Base-by-base conservation (phyloP, 371 early-diverging fungal genomes). In the Rhizopus sp. region DNA sequence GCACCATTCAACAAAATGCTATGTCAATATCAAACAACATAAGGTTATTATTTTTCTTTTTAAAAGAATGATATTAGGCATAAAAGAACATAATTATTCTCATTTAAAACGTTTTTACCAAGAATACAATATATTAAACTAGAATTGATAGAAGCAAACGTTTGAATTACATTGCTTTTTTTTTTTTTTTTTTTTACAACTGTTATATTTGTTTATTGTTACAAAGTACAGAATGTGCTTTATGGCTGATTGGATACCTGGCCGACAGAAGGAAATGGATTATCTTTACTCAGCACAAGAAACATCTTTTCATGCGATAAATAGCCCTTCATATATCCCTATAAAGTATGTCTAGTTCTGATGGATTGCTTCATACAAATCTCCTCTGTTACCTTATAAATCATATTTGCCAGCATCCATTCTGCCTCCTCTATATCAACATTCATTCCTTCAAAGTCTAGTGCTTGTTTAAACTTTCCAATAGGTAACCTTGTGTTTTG, bases 291-390 rank as follows among this genome's bases (percentile, higher is more conserved):
- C 10, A 93, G 70, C 1, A 96, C 95, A 1, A 91, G 64, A 15
- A 82, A 80, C 45, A 82, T 78, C 57, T 88, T 84, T 64, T 92
- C 92, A 59, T 89, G 91, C 7, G 93, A 89, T 37, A 96, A 55
- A 65, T 96, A 95, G 0, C 95, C 96, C 48, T 88, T 89, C 45
- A 95, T 80, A 60, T 85, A 91, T 3, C 91, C 93, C 86, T 86
- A 64, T 30, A 45, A 33, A 45, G 41, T 45, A 40, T n/a, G 3
- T 15, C 9, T 49, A 23, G 15, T 6, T 15, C 32, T 23, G 23
- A 23, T 17, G n/a, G 10, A 12, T n/a, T 7, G 33, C 31, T 23
- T 7, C 49, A 15, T n/a, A 12, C 39, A 44, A 23, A 23, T 23
- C 23, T 23, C 23, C 23, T 23, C 23, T 23, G 23, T 54, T 78